phyloP scores from a whole-genome alignment of 1,284 basidiomycete species.

The Meripilus lineatus region DNA sequence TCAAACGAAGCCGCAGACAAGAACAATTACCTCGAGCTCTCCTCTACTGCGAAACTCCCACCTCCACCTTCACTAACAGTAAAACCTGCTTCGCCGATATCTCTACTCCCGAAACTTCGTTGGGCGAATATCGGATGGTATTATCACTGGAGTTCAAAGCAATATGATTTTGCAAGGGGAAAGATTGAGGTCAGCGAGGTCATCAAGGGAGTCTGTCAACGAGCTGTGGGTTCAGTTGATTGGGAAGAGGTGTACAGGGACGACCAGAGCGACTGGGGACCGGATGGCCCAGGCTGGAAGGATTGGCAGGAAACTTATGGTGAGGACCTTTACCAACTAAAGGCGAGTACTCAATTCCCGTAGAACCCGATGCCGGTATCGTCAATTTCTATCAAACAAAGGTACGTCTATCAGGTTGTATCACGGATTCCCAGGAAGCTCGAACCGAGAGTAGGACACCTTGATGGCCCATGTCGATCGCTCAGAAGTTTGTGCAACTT shows the following conservation, averaged over 20 bases:
- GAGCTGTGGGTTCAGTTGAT: constrained; percentile 54
- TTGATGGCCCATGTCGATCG: constrained; percentile 94
- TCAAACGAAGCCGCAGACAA: constrained; percentile 59
- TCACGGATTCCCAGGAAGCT: background rate
- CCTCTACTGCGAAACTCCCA: constrained; percentile 49
- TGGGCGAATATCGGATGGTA: constrained; percentile 94
- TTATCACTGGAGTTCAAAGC: constrained; percentile 91
- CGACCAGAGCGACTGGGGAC: constrained; percentile 42
- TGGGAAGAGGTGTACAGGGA: constrained; percentile 64
- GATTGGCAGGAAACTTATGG: constrained; percentile 75
- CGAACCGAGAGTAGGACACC: constrained; percentile 51
- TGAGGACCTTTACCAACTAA: constrained; percentile 25
- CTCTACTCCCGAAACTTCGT: constrained; percentile 67
- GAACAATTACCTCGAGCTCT: constrained; percentile 42
- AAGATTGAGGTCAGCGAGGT: constrained; percentile 56
- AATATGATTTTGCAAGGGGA: constrained; percentile 78
- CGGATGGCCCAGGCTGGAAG: constrained; percentile 51
- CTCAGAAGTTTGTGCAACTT: constrained; percentile 81
- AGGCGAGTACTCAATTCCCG: constrained; percentile 1
- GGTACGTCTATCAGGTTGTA: constrained; percentile 26
- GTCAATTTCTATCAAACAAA: constrained; percentile 88
- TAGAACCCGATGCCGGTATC: constrained; percentile 89
- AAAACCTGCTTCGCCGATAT: constrained; percentile 38
- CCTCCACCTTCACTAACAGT: constrained; percentile 53
- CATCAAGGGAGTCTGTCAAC: constrained; percentile 55